Evolutionary conservation across 2,329 filamentous ascomycete species (phyloP).

Genomic region (Nigrospora osmanthi): DNA sequence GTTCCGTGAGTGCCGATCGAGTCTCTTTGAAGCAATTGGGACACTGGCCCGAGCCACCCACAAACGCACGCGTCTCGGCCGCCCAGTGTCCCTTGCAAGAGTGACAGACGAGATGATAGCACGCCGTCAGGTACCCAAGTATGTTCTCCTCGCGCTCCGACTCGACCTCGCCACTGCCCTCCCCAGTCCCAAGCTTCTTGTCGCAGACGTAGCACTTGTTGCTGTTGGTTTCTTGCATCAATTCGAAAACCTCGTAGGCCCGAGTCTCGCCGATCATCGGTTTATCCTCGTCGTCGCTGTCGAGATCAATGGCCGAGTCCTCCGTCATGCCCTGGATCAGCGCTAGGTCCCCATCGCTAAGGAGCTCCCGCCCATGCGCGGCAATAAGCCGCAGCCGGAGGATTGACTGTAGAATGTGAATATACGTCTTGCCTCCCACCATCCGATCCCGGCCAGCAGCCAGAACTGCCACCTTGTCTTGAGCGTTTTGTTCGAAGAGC

Average conservation of each 20-base stretch:
- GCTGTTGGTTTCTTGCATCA: constrained; percentile 75
- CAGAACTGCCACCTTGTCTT: constrained; percentile 72
- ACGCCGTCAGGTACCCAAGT: constrained; percentile 75
- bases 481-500: constrained; percentile 74
- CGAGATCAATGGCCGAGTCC: constrained; percentile 81
- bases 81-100: constrained; percentile 59
- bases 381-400: constrained; percentile 83
- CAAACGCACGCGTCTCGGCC: constrained; percentile 35
- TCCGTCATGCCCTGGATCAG: constrained; percentile 74
- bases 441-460: constrained; percentile 53
- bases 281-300: constrained; percentile 63
- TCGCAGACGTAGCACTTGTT: constrained; percentile 68
- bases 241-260: constrained; percentile 76
- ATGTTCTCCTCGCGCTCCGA: constrained; percentile 54
- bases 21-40: constrained; percentile 60
- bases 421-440: constrained; percentile 80
- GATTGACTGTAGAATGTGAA: constrained; percentile 87
- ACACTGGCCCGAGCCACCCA: constrained; percentile 47
- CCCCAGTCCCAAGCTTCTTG: constrained; percentile 48
- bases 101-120: constrained; percentile 78
- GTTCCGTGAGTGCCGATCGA: constrained; percentile 56
- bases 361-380: constrained; percentile 86
- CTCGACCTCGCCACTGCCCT: constrained; percentile 47
- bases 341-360: constrained; percentile 76
- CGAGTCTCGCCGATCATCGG: constrained; percentile 57